These are phyloP conservation scores for Lactuca saligna DNA, from an alignment of 129 eudicot species.

Conservation along the genomic window DNA sequence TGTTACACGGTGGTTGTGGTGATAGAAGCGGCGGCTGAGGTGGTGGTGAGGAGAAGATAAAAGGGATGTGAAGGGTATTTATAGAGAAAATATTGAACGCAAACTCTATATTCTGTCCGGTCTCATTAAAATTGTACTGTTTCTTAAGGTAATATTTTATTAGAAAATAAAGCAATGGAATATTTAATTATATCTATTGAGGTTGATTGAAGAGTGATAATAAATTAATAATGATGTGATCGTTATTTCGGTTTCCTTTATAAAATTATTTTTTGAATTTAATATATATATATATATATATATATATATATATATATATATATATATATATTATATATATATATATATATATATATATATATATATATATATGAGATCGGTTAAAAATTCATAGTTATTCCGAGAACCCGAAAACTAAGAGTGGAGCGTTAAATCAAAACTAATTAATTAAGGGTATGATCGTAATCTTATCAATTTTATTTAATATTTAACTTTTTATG, in stretches of 20 bases:
- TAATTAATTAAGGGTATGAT: too few species aligned
- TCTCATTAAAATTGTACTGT: background rate
- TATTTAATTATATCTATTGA: background rate
- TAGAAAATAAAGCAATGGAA: background rate
- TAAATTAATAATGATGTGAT: background rate
- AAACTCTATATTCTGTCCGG: background rate
- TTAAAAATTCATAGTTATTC: too few species aligned
- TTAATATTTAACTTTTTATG: too few species aligned
- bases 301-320: too few species aligned
- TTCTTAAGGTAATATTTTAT: background rate
- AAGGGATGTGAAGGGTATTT: slow-evolving; percentile 53
- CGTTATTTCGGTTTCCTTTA: background rate
- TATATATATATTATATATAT: too few species aligned
- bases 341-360: too few species aligned
- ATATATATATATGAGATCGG: too few species aligned
- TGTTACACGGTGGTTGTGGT: background rate
- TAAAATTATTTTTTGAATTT: too few species aligned
- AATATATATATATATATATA: too few species aligned
- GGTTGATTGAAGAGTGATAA: background rate
- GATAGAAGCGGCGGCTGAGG: background rate
- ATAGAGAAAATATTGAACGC: slow-evolving; percentile 36
- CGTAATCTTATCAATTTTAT: too few species aligned
- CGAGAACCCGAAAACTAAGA: too few species aligned
- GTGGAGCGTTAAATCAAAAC: too few species aligned
- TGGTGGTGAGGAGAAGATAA: slow-evolving; percentile 30